These are phyloP conservation scores for Naganishia antarctica DNA, from an alignment of 768 basidiomycete genomes.

Conservation along the genomic window DNA sequence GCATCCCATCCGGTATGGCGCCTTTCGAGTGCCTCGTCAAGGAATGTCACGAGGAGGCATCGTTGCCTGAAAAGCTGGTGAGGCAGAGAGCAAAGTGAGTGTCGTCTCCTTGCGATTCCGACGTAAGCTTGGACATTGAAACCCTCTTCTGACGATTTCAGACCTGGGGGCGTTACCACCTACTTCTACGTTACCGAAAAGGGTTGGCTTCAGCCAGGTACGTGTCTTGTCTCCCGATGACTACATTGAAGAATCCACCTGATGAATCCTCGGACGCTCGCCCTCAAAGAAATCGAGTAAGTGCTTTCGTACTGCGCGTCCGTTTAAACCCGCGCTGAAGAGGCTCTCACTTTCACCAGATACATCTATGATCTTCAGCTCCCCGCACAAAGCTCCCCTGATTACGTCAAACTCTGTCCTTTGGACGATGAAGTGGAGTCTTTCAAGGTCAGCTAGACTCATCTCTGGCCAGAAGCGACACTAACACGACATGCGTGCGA, in stretches of 20 bases:
- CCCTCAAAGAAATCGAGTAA: conserved; percentile 66
- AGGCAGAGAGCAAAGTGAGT: conserved; percentile 55
- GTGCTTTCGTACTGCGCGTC: conserved; percentile 36
- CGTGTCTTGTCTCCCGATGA: too few relatives aligned
- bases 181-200: conserved; percentile 70
- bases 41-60: conserved; percentile 91
- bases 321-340: background rate
- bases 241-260: too few relatives aligned
- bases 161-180: conserved; percentile 63
- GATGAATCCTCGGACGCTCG: too few relatives aligned
- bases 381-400: conserved; percentile 51
- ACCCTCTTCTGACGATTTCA: conserved; percentile 9
- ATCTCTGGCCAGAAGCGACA: background rate
- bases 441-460: conserved; percentile 63
- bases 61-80: conserved; percentile 56
- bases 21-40: conserved; percentile 73
- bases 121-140: background rate
- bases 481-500: background rate
- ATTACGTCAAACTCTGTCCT: conserved; percentile 63
- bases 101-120: too few relatives aligned
- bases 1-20: conserved; percentile 73
- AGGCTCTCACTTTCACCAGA: conserved; percentile 50
- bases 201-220: conserved; percentile 65
- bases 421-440: conserved; percentile 90
- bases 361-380: conserved; percentile 78